phyloP scores from a whole-genome alignment of 2,329 filamentous ascomycete species.

The Aspergillus sclerotialis region DNA sequence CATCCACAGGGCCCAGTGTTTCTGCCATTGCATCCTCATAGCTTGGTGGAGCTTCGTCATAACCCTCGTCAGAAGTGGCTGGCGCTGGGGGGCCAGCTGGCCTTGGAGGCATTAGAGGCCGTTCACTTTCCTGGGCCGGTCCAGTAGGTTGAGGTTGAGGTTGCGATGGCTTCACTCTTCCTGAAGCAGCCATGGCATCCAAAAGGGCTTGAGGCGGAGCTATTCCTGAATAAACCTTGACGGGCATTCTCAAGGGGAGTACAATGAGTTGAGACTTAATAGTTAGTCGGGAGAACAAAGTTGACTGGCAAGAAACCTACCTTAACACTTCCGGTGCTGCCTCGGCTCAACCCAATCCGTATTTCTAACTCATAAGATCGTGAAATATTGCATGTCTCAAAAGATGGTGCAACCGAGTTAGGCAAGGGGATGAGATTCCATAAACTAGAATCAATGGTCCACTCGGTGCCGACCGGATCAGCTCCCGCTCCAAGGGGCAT shows the following conservation, averaged over 20 bases:
- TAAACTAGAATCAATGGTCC: conserved; percentile 60
- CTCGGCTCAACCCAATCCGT: conserved; percentile 70
- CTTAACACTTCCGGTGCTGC: conserved; percentile 48
- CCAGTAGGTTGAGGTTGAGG: conserved; percentile 11
- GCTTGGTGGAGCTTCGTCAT: conserved; percentile 79
- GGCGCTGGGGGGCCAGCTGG: conserved; percentile 19
- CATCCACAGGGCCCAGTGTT: conserved; percentile 65
- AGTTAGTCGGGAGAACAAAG: conserved; percentile 10
- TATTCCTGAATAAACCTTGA: conserved; percentile 83
- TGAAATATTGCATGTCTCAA: conserved; percentile 80
- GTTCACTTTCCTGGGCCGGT: conserved; percentile 15
- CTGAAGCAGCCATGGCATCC: conserved; percentile 49
- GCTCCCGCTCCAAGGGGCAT: conserved; percentile 58
- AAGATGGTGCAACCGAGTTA: conserved; percentile 79
- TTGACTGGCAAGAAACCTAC: conserved; percentile 26
- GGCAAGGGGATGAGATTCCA: conserved; percentile 71
- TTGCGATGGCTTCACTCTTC: conserved; percentile 16
- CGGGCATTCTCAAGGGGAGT: conserved; percentile 69
- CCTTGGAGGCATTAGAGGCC: conserved; percentile 38
- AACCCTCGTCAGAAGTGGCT: conserved; percentile 15
- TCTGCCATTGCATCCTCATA: conserved; percentile 91
- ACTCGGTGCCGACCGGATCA: conserved; percentile 58
- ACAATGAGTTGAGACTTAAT: conserved; percentile 63
- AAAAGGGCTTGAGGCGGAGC: conserved; percentile 70
- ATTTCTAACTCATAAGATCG: conserved; percentile 79